Percentiles rank a stretch among this genome's conserved stretches.
Conservation (phyloP, 2,329 filamentous ascomycete genomes). For the Pochonia chlamydosporia region DNA sequence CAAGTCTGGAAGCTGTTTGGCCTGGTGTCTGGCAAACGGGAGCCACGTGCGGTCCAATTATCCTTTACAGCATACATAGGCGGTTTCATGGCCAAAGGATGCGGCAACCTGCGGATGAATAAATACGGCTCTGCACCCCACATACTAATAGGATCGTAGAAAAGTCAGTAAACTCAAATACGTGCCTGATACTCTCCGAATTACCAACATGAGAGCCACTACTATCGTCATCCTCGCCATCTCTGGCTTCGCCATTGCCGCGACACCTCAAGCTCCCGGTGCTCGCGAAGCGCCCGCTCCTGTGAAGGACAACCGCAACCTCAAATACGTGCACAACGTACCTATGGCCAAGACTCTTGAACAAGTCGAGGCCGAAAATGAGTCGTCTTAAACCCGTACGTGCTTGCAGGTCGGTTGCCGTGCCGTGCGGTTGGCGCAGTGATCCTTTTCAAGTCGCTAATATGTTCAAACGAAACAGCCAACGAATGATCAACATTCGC, state of each 20-base stretch:
- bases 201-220: constrained; percentile 1
- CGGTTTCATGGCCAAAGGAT: too few species aligned
- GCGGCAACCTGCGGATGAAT: too few species aligned
- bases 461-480: too few species aligned
- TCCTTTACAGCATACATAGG: too few species aligned
- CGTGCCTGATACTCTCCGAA: background rate
- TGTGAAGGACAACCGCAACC: constrained; percentile 9
- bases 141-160: too few species aligned
- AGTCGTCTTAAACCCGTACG: background rate
- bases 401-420: too few species aligned
- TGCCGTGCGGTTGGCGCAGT: too few species aligned
- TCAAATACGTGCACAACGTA: constrained; percentile 4
- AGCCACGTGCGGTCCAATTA: too few species aligned
- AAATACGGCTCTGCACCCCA: too few species aligned
- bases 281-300: background rate
- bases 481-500: too few species aligned
- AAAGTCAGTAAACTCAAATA: too few species aligned
- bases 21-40: background rate
- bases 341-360: constrained; percentile 3
- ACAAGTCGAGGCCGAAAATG: background rate
- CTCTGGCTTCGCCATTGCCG: constrained; percentile 3
- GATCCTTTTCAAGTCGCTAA: too few species aligned
- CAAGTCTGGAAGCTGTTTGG: background rate
- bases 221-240: background rate
- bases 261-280: background rate